Percentiles rank a stretch among this genome's conserved stretches.
Conservation (phyloP, 208 protist genomes). For the Porcisia hertigi region DNA sequence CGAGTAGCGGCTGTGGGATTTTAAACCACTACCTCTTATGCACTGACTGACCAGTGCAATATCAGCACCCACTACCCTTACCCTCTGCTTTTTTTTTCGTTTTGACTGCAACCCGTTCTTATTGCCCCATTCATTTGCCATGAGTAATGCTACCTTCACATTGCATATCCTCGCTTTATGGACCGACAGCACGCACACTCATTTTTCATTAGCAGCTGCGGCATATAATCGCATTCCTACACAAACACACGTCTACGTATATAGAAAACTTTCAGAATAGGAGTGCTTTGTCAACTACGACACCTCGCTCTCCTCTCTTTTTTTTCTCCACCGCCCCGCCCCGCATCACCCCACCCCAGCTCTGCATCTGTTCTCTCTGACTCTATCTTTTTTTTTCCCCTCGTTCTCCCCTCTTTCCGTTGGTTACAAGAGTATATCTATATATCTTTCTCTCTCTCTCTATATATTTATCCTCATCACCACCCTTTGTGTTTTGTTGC, state of each 20-base stretch:
- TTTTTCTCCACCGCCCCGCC: no score
- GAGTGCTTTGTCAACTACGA: background rate
- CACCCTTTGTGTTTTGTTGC: background rate
- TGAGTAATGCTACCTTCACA: background rate
- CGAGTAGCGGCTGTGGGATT: background rate
- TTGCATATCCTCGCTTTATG: background rate
- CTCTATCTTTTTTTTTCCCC: conserved; percentile 18
- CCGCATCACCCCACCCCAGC: no score
- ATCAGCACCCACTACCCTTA: background rate
- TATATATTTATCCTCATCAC: background rate
- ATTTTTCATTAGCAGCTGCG: background rate
- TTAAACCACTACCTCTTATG: background rate
- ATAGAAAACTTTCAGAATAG: background rate
- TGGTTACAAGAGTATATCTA: no score
- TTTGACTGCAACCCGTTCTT: background rate
- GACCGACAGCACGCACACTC: background rate
- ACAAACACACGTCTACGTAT: background rate
- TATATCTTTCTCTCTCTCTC: background rate
- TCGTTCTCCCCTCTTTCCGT: background rate
- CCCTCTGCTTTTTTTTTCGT: background rate
- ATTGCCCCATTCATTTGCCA: background rate
- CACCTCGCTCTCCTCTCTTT: background rate
- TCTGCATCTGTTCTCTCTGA: conserved; percentile 7
- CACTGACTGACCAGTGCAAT: background rate
- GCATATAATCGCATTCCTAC: background rate